A percentile compares a stretch with the other conserved stretches of the same genome.
These are phyloP conservation scores for Lactuca saligna DNA, from an alignment of 129 eudicot species.

Conservation along the genomic window DNA sequence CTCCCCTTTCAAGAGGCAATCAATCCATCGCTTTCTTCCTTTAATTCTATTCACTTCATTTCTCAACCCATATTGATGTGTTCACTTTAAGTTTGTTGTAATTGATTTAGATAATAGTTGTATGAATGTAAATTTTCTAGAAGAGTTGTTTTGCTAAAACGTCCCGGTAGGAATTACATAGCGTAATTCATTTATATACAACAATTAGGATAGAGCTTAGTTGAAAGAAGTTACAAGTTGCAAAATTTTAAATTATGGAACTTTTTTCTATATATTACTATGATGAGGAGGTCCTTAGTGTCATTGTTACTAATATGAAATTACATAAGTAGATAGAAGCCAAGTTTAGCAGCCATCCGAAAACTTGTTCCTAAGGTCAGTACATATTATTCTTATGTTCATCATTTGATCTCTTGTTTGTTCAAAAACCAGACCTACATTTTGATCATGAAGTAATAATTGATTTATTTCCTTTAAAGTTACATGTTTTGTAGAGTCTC, in stretches of 20 bases:
- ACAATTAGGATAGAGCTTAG: background rate
- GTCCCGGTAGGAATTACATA: background rate
- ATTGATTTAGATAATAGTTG: background rate
- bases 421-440: too few species aligned
- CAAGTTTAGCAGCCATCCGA: too few species aligned
- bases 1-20: conserved; percentile 50
- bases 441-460: too few species aligned
- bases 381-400: too few species aligned
- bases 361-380: too few species aligned
- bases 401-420: too few species aligned
- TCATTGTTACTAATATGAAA: background rate
- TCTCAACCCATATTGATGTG: background rate
- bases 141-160: background rate
- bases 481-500: too few species aligned
- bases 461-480: too few species aligned
- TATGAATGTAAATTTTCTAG: background rate
- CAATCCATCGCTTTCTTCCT: background rate
- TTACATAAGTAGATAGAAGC: conserved; percentile 4
- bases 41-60: background rate
- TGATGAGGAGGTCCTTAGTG: background rate
- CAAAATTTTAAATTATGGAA: too few species aligned
- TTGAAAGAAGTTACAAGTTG: background rate
- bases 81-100: background rate
- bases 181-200: background rate
- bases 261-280: too few species aligned